These are phyloP conservation scores for Colletotrichum sansevieriae DNA, from an alignment of 2,329 filamentous ascomycete species.

Conservation along the genomic window DNA sequence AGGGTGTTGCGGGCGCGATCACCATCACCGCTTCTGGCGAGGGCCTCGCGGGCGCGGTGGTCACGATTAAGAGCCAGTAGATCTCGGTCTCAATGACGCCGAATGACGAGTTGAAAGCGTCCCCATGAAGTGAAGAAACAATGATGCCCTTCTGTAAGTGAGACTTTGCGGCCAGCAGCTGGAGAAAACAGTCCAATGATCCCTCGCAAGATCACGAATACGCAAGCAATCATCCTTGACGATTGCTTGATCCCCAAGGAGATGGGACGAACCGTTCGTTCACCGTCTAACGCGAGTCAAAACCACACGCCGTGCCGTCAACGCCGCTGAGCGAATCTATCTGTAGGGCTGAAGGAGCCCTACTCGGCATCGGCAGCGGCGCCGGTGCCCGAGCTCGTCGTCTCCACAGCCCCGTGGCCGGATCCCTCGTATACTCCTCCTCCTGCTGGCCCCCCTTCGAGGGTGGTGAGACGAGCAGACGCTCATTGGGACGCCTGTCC, in stretches of 20 bases:
- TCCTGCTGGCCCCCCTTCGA: constrained; percentile 43
- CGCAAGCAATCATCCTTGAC: background rate
- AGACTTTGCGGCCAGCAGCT: no score
- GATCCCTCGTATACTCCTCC: no score
- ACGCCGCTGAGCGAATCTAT: background rate
- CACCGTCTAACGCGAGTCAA: constrained; percentile 5
- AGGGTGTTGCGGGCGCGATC: constrained; percentile 25
- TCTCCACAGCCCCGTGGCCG: no score
- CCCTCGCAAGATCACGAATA: no score
- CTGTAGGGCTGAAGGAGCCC: constrained; percentile 6
- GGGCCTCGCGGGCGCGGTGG: constrained; percentile 15
- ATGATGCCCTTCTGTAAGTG: no score
- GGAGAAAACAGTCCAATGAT: no score
- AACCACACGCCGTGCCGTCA: background rate
- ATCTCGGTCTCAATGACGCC: background rate
- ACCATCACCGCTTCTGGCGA: constrained; percentile 7
- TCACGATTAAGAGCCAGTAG: constrained; percentile 11
- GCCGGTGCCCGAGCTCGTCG: background rate
- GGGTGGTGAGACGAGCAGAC: constrained; percentile 37
- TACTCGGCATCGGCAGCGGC: background rate
- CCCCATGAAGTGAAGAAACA: no score
- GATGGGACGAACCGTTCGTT: background rate
- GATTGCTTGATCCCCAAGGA: background rate
- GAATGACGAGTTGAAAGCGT: no score
- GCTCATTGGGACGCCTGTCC: constrained; percentile 48